phyloP scores from a whole-genome alignment of 306 rosid genomes.

The Glycine soja region DNA sequence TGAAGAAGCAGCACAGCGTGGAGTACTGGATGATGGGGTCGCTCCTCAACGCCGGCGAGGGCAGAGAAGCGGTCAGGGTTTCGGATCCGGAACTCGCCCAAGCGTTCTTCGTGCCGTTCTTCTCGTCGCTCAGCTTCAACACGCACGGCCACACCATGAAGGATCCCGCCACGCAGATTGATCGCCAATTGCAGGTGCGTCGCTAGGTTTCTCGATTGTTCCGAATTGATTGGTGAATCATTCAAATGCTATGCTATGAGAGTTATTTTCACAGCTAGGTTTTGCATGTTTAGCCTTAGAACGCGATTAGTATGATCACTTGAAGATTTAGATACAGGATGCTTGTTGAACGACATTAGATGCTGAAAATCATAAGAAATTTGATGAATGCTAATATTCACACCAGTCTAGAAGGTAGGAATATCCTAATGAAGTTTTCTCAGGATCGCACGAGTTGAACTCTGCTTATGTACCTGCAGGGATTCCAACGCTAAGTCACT shows the following conservation, averaged over 20 bases:
- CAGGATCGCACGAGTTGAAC: background rate
- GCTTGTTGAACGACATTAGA: background rate
- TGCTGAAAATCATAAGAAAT: constrained; percentile 1
- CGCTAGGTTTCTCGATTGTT: background rate
- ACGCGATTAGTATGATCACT: background rate
- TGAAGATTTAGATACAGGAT: background rate
- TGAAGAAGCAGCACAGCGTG: constrained; percentile 88
- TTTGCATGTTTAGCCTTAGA: constrained; percentile 2
- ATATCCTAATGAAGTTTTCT: background rate
- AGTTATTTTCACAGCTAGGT: background rate
- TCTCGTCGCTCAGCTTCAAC: constrained; percentile 93
- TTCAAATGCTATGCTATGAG: background rate
- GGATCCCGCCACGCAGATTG: constrained; percentile 78
- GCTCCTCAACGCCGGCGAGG: constrained; percentile 58
- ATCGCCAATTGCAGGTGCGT: constrained; percentile 87
- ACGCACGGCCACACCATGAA: constrained; percentile 87
- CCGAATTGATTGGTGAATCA: constrained; percentile 14
- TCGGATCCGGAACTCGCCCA: constrained; percentile 86
- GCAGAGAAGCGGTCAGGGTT: constrained; percentile 76
- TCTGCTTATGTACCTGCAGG: too few species aligned
- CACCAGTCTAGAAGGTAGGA: background rate
- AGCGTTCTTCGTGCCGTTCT: constrained; percentile 89
- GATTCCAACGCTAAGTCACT: background rate
- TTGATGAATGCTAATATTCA: background rate
- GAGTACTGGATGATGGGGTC: constrained; percentile 99